Conservation (phyloP, 1,139 yeast species). For the Suhomyces kunorum region DNA sequence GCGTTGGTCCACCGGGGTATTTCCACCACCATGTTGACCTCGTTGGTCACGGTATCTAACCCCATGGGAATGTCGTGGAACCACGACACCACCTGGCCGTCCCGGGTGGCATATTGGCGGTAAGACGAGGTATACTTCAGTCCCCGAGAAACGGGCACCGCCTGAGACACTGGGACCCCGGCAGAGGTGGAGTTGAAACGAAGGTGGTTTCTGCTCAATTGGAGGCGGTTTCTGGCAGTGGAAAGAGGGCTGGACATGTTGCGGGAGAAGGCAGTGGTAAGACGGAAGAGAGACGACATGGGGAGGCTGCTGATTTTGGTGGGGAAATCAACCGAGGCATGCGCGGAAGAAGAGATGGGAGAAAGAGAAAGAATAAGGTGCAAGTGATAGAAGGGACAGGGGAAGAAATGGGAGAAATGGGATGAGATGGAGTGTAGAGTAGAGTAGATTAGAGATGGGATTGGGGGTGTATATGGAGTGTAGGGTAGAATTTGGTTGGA, state of each 20-base stretch:
- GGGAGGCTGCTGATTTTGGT: background rate
- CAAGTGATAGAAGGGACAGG: too few relatives aligned
- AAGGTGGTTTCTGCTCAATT: conserved; percentile 26
- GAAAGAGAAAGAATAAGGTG: too few relatives aligned
- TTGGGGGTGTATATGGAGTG: too few relatives aligned
- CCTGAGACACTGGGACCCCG: conserved; percentile 11
- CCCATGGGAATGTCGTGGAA: conserved; percentile 78
- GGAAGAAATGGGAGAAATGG: too few relatives aligned
- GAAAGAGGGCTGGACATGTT: conserved; percentile 1
- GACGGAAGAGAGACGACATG: background rate
- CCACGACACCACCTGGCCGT: conserved; percentile 69
- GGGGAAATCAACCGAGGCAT: background rate
- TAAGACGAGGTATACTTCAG: conserved; percentile 36
- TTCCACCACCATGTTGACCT: conserved; percentile 85
- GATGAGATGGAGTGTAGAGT: too few relatives aligned
- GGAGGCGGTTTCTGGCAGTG: conserved; percentile 23
- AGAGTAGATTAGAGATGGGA: too few relatives aligned
- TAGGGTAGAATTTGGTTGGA: too few relatives aligned
- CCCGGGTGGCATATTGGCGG: conserved; percentile 37
- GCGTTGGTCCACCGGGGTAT: conserved; percentile 93
- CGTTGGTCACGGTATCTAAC: conserved; percentile 62
- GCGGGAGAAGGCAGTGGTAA: background rate
- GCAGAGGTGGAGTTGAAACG: conserved; percentile 14
- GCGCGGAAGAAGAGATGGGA: too few relatives aligned
- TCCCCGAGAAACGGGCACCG: conserved; percentile 29